Base-by-base conservation (phyloP, 306 rosid genomes). In the Ormosia semicastrata region DNA sequence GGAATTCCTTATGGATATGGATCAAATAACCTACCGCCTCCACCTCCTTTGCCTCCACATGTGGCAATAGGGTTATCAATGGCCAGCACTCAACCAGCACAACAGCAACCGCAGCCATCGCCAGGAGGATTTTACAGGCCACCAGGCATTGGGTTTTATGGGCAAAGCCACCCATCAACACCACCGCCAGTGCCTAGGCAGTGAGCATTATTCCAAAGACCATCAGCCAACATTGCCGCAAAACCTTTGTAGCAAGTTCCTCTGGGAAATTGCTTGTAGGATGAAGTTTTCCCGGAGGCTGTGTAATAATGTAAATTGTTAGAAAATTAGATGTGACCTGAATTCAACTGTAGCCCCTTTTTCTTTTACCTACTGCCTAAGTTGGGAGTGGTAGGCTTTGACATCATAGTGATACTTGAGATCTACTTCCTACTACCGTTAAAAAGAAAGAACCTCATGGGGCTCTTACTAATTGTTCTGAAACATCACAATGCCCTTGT, bases 161-260 rank as follows among this genome's bases (percentile, higher is more conserved):
- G 98, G 75, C 92, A 88, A 85, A 84, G 74, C 75, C 92, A 91
- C 83, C 90, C 90, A 37, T 84, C 95, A 41, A 77, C 91, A 14
- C 88, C 93, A 4, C 97, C 89, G 0, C 89, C 97, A 30, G 90
- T 90, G 30, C 94, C 91, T 78, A 90, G 98, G 84, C 94, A 92
- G 87, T 92, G 86, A 92, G 87, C 63, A 17, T 66, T 41, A 33
- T 71, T 79, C 59, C 58, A 24, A 66, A 64, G 56, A 74, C 58
- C 83, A 83, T 66, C 52, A 14, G 54, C 76, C 60, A 78, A 30
- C 75, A 66, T 7, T 43, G 66, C 49, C 18, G 39, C 77, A 59
- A 64, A 84, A 67, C 73, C 80, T 66, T 74, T 76, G 83, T 80
- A 58, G 11, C 75, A 74, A 66, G 47, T 65, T 75, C 78, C 67